Percentiles rank a stretch among this genome's conserved stretches.
These are phyloP conservation scores for Kluyveromyces nonfermentans DNA, from an alignment of 805 yeast genomes.

Conservation along the genomic window DNA sequence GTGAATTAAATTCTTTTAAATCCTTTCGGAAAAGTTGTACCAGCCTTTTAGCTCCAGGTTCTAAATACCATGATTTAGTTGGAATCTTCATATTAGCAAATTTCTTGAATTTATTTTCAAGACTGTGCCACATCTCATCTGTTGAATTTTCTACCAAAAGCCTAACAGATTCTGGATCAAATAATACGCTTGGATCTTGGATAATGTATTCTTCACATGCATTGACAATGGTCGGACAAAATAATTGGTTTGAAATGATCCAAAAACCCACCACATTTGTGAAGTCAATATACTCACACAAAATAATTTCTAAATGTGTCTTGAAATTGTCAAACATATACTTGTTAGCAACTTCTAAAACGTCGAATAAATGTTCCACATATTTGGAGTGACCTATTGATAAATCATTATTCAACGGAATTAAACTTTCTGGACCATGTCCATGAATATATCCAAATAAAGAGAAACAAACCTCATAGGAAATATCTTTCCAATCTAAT, in stretches of 20 bases:
- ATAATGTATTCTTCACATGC: slow-evolving; percentile 62
- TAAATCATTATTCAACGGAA: slow-evolving; percentile 22
- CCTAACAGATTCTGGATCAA: slow-evolving; percentile 39
- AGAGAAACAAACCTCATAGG: background rate
- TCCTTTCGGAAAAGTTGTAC: slow-evolving; percentile 31
- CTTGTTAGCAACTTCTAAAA: slow-evolving; percentile 55
- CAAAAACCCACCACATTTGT: slow-evolving; percentile 54
- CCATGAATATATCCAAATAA: slow-evolving; percentile 54
- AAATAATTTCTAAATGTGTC: slow-evolving; percentile 48
- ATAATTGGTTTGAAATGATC: slow-evolving; percentile 41
- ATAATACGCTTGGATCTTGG: slow-evolving; percentile 51
- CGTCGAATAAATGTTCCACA: slow-evolving; percentile 35
- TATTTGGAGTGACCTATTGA: background rate
- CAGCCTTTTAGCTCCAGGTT: slow-evolving; percentile 18
- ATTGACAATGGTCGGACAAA: slow-evolving; percentile 46
- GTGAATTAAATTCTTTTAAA: slow-evolving; percentile 31
- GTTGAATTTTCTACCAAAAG: slow-evolving; percentile 25
- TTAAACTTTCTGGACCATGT: background rate
- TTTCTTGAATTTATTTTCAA: slow-evolving; percentile 12
- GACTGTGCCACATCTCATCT: slow-evolving; percentile 15
- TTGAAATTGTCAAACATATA: slow-evolving; percentile 51
- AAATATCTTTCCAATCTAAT: background rate
- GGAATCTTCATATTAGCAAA: slow-evolving; percentile 4
- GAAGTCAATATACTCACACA: slow-evolving; percentile 45
- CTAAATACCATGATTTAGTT: slow-evolving; percentile 26